Percentiles rank a stretch among this genome's conserved stretches.
These are phyloP conservation scores for Flaveria ramosissima DNA, from an alignment of 129 eudicot species.

Conservation along the genomic window DNA sequence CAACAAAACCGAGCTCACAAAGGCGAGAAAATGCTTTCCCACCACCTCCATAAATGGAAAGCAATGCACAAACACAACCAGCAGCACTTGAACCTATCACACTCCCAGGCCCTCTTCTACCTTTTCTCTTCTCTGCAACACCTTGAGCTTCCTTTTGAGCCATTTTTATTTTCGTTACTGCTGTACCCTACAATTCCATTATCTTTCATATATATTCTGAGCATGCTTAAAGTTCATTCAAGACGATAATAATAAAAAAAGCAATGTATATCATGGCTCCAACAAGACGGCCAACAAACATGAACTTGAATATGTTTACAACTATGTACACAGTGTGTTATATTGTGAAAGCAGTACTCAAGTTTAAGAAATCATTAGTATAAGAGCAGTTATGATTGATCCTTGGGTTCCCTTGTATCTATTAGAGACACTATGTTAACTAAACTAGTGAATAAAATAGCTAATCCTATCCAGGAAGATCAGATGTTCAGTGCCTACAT, in stretches of 20 bases:
- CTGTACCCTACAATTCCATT: conserved; percentile 65
- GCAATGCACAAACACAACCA: conserved; percentile 88
- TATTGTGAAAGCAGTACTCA: background rate
- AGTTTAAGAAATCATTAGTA: background rate
- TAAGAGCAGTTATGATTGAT: background rate
- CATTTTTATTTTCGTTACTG: conserved; percentile 85
- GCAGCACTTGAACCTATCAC: conserved; percentile 98
- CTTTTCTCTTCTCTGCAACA: conserved; percentile 91
- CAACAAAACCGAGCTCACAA: conserved; percentile 93
- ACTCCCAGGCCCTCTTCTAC: conserved; percentile 96
- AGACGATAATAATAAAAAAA: background rate
- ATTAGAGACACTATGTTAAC: too few relatives aligned
- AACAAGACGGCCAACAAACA: background rate
- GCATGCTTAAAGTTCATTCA: background rate
- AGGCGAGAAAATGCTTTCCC: conserved; percentile 61
- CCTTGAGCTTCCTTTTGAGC: conserved; percentile 98
- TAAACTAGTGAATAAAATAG: background rate
- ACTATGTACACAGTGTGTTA: background rate
- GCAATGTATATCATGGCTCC: background rate
- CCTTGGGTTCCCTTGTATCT: background rate
- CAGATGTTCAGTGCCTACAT: too few relatives aligned
- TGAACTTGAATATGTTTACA: background rate
- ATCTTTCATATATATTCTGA: conserved; percentile 6
- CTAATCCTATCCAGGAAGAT: too few relatives aligned
- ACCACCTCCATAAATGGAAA: conserved; percentile 73